phyloP scores from a whole-genome alignment of 352 stramenopile genomes.

The Thraustochytrium striatum region DNA sequence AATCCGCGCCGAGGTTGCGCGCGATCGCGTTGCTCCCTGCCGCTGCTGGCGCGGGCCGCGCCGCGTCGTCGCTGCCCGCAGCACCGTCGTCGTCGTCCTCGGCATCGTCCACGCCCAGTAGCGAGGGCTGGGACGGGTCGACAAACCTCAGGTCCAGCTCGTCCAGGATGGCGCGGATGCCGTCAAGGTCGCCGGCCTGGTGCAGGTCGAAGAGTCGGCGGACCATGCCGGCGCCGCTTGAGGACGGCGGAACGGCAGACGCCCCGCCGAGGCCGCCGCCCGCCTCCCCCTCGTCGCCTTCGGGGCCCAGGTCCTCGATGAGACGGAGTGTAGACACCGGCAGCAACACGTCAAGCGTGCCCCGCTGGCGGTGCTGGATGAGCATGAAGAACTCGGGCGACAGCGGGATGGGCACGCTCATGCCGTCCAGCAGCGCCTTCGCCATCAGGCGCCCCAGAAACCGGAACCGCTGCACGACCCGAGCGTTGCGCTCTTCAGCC shows the following conservation, averaged over 20 bases:
- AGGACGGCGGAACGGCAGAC: too few species aligned
- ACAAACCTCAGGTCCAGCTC: slow-evolving; percentile 37
- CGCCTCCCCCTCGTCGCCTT: neutral
- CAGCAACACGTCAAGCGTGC: slow-evolving; percentile 7
- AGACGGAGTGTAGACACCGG: slow-evolving; percentile 3
- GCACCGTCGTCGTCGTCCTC: neutral
- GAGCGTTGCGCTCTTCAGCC: neutral
- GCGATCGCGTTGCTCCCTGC: neutral
- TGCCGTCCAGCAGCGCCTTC: slow-evolving; percentile 41
- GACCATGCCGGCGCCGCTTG: neutral
- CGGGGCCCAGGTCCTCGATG: neutral
- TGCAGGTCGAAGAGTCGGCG: slow-evolving; percentile 10
- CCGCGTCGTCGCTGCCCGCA: neutral
- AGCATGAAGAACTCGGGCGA: slow-evolving; percentile 44
- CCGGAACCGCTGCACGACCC: slow-evolving; percentile 33
- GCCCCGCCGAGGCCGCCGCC: slow-evolving; percentile 3
- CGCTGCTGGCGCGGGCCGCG: neutral
- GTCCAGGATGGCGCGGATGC: neutral
- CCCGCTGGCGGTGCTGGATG: slow-evolving; percentile 32
- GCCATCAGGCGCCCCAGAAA: slow-evolving; percentile 44
- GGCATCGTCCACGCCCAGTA: neutral
- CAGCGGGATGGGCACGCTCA: slow-evolving; percentile 38
- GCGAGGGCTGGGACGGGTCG: neutral
- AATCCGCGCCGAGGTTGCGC: slow-evolving; percentile 1
- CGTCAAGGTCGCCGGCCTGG: slow-evolving; percentile 6